These are phyloP conservation scores for Ceratobasidium sp. DNA, from an alignment of 1,284 basidiomycete genomes.

Conservation along the genomic window DNA sequence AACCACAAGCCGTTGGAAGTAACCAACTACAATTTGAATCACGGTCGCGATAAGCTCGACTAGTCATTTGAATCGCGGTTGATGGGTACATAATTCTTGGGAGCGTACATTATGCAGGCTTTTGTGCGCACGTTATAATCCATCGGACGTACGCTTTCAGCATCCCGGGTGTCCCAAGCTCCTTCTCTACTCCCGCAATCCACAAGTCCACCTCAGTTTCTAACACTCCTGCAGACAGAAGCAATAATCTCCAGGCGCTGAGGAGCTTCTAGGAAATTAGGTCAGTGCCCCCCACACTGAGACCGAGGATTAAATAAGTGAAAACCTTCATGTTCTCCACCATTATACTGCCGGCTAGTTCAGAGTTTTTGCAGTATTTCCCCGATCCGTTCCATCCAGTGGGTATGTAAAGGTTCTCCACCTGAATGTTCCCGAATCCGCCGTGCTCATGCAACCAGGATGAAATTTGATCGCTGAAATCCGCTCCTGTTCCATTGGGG, in stretches of 20 bases:
- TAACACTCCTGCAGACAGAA: background rate
- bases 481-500: background rate
- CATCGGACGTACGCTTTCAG: constrained; percentile 5
- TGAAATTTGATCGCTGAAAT: background rate
- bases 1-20: no score
- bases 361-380: constrained; percentile 17
- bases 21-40: no score
- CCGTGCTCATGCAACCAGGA: background rate
- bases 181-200: constrained; percentile 4
- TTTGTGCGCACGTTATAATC: background rate
- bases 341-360: background rate
- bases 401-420: background rate
- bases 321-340: background rate
- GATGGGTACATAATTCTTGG: no score
- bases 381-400: constrained; percentile 6
- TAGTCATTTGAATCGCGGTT: no score
- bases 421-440: background rate
- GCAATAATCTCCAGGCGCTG: constrained; percentile 8
- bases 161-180: background rate
- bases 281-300: background rate
- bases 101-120: background rate
- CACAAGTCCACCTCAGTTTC: constrained; percentile 11
- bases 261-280: background rate
- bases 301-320: background rate
- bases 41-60: no score